phyloP scores from a whole-genome alignment of 495 filamentous ascomycete species.

The Xylaria castorea region DNA sequence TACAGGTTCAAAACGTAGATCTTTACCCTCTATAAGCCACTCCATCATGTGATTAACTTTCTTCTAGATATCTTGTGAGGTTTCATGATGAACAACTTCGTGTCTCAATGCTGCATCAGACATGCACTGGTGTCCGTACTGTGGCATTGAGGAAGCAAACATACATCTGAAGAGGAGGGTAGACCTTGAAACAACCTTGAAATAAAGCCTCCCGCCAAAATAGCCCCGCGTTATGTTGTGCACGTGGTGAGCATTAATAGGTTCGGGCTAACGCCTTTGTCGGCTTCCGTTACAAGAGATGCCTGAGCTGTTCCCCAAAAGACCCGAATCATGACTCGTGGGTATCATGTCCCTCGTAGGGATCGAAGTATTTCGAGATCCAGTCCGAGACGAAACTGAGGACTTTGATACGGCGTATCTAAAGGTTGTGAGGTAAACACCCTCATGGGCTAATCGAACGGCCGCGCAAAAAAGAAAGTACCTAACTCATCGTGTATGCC shows the following conservation, averaged over 20 bases:
- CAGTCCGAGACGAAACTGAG: background rate
- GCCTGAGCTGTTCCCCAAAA: background rate
- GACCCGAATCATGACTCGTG: background rate
- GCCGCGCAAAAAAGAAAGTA: background rate
- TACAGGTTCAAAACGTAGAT: background rate
- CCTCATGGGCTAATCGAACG: background rate
- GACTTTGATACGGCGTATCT: background rate
- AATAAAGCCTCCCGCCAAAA: background rate
- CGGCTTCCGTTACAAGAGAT: background rate
- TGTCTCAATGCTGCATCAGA: background rate
- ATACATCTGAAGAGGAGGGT: background rate
- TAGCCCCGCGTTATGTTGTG: constrained; percentile 5
- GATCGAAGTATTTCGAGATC: background rate
- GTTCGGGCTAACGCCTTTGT: background rate
- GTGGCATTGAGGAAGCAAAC: background rate
- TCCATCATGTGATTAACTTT: background rate
- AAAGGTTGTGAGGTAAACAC: background rate
- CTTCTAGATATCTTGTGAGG: background rate
- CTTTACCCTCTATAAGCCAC: background rate
- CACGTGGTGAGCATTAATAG: constrained; percentile 6
- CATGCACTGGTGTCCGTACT: background rate
- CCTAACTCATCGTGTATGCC: constrained; percentile 5
- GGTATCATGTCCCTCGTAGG: background rate
- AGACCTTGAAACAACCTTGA: background rate
- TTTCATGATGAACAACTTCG: background rate